Evolutionary conservation across 495 filamentous ascomycete genomes (phyloP).

Genomic region (Articulospora tetracladia): DNA sequence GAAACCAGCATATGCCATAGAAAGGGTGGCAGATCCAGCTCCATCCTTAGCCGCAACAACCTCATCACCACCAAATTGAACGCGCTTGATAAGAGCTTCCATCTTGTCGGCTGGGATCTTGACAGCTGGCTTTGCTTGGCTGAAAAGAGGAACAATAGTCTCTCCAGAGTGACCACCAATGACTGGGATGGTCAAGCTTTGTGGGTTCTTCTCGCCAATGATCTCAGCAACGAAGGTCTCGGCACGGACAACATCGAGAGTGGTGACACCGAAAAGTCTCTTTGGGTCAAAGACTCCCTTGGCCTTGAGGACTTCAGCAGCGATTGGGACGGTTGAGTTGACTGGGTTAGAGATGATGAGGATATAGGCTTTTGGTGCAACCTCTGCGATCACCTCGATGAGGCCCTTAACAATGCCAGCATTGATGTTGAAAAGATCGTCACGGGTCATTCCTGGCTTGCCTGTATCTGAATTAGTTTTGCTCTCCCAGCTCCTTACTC

Average conservation of each 20-base stretch:
- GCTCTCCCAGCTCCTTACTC: not conserved
- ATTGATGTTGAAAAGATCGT: conserved; percentile 98
- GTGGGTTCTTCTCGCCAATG: conserved; percentile 70
- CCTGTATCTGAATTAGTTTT: conserved; percentile 47
- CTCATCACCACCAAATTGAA: conserved; percentile 98
- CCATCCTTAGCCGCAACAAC: conserved; percentile 98
- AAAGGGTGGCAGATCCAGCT: conserved; percentile 89
- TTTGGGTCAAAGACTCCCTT: conserved; percentile 89
- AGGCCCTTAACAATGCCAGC: conserved; percentile 89
- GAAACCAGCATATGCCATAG: conserved; percentile 97
- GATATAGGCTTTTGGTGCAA: conserved; percentile 84
- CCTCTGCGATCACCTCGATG: conserved; percentile 78
- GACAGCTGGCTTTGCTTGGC: conserved; percentile 75
- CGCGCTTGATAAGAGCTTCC: conserved; percentile 81
- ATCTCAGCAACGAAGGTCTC: conserved; percentile 93
- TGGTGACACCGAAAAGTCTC: conserved; percentile 96
- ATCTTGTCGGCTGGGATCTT: conserved; percentile 83
- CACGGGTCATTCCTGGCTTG: conserved; percentile 98
- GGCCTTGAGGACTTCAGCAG: conserved; percentile 90
- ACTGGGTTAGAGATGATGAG: conserved; percentile 99
- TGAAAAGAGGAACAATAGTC: conserved; percentile 97
- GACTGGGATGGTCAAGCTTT: conserved; percentile 80
- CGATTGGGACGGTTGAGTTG: conserved; percentile 97
- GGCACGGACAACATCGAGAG: conserved; percentile 94
- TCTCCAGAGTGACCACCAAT: conserved; percentile 96